Evolutionary conservation across 805 yeast species (phyloP), one percentile per base, ranked within the genome.

Genomic region (Saccharomycopsis olivae): DNA sequence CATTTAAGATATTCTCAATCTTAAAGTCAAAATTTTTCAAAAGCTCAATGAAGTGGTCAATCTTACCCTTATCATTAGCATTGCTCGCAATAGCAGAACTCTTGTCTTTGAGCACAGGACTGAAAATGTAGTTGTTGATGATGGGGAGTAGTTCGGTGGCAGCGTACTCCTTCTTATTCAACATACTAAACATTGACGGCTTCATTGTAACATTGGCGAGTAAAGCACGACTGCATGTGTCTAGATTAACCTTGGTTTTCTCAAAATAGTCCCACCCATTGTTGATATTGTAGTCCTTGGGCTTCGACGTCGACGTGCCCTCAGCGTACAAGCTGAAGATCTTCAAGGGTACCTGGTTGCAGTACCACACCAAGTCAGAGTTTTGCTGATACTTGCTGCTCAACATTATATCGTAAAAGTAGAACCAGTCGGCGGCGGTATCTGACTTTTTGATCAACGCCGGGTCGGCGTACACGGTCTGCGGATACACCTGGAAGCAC

Each of bases 341-440:
- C 40, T 76, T 80, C 51, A 81, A 53, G 0, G 78, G 72, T 0
- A 77, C 72, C 16, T 70, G 60, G 0, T 78, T 59, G 3, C 69
- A 63, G 51, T 84, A 87, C 17, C 70, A 61, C 19, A 66, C 59
- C 36, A 76, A 50, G 17, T 69, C 74, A 2, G 66, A 65, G 43
- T 65, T 64, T 38, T 67, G 69, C 39, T 60, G 60, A 27, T 53
- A 66, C 35, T 62, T 62, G 1, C 64, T 60, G 32, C 59, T 59
- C 29, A 58, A 56, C 54, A 79, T 57, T n/a, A 59, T 35, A 54
- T 88, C 96, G 47, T 77, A 71, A 53, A 81, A 83, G 48, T 59
- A 69, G 21, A 83, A 53, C 95, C 95, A 88, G 47, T 84, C 92
- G 31, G 82, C 70, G 6, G 86, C 60, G 19, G 57, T 61, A 11